phyloP scores from a whole-genome alignment of 108 stramenopile genomes.

The Pseudonitzschia delicatissima region DNA sequence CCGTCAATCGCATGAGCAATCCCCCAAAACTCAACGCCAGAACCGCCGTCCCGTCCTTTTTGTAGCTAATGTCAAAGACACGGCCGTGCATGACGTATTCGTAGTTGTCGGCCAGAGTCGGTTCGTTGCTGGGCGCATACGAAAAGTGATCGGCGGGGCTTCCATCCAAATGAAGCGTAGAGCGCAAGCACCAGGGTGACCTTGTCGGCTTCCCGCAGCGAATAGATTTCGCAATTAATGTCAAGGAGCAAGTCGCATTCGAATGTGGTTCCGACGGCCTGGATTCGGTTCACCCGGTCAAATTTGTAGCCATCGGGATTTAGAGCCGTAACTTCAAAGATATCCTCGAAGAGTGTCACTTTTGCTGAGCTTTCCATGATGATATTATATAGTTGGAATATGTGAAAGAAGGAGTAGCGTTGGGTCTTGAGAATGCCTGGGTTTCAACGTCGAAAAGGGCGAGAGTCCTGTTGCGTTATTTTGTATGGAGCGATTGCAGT shows the following conservation, averaged over 20 bases:
- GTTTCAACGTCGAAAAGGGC: too few species aligned
- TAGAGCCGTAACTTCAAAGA: slow-evolving; percentile 90
- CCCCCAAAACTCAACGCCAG: slow-evolving; percentile 93
- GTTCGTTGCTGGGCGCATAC: slow-evolving; percentile 71
- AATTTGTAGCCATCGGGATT: slow-evolving; percentile 94
- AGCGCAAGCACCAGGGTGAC: slow-evolving; percentile 89
- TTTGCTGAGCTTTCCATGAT: slow-evolving; percentile 70
- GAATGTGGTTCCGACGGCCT: slow-evolving; percentile 90
- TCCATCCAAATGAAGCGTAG: slow-evolving; percentile 91
- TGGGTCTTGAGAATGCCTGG: too few species aligned
- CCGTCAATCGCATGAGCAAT: slow-evolving; percentile 91
- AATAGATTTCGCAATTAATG: slow-evolving; percentile 93
- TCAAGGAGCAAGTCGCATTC: slow-evolving; percentile 94
- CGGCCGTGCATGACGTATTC: slow-evolving; percentile 98
- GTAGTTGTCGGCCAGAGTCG: slow-evolving; percentile 90
- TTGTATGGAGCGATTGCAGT: too few species aligned
- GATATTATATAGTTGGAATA: too few species aligned
- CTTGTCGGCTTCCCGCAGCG: slow-evolving; percentile 78
- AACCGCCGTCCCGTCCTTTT: slow-evolving; percentile 76
- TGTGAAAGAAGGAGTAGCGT: too few species aligned
- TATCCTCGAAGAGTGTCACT: slow-evolving; percentile 96
- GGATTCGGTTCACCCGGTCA: slow-evolving; percentile 87
- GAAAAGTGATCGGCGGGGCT: slow-evolving; percentile 89
- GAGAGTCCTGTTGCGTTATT: too few species aligned
- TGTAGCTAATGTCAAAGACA: slow-evolving; percentile 88